phyloP scores from a whole-genome alignment of 2,329 filamentous ascomycete genomes.

The Aspergillus sojae region DNA sequence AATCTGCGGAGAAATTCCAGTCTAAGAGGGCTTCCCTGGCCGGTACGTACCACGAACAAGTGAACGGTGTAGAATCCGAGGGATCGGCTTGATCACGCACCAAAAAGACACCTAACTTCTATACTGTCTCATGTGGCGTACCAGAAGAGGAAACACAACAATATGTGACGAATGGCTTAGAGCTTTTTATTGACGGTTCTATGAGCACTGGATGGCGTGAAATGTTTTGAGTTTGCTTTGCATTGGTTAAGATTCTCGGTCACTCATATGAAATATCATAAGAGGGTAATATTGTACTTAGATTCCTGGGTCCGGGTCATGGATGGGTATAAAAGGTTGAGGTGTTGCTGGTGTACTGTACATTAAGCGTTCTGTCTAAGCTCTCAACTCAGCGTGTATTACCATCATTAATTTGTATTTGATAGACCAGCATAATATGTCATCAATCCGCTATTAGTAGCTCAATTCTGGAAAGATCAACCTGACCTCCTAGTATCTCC shows the following conservation, averaged over 20 bases:
- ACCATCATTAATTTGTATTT: not conserved
- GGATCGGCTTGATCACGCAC: not conserved
- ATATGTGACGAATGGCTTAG: conserved; percentile 24
- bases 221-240: conserved; percentile 14
- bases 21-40: conserved; percentile 30
- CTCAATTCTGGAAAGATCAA: not conserved
- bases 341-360: conserved; percentile 18
- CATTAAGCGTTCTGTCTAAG: conserved; percentile 17
- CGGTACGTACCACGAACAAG: conserved; percentile 16
- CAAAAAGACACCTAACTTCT: not conserved
- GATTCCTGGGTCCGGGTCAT: conserved; percentile 9
- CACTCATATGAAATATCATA: conserved; percentile 11
- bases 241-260: conserved; percentile 13
- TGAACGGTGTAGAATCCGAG: conserved; percentile 21
- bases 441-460: not conserved
- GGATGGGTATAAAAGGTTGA: conserved; percentile 11
- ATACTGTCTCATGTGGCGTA: not conserved
- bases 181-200: conserved; percentile 19
- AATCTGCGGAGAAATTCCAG: conserved; percentile 40
- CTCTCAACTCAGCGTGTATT: conserved; percentile 6
- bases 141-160: not conserved
- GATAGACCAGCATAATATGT: not conserved
- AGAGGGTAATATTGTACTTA: conserved; percentile 11
- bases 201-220: conserved; percentile 30
- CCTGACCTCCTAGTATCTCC: not conserved